Evolutionary conservation across 805 yeast genomes (phyloP), one percentile per base, ranked within the genome.

Genomic region (Kuraishia hungarica): DNA sequence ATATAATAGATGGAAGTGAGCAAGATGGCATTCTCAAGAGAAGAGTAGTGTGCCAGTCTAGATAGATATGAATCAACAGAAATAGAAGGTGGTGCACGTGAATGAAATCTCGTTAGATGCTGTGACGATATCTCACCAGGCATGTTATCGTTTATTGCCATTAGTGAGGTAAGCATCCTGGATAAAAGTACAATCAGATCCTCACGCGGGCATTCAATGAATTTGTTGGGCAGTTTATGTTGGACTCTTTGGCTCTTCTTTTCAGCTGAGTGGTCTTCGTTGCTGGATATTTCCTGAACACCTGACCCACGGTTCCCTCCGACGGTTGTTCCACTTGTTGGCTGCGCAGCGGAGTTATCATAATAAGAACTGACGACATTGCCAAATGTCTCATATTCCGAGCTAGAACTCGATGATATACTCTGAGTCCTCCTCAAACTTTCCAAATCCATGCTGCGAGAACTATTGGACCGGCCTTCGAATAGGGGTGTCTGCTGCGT

Each of bases 11-110:
- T 84, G 15, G 94, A 78, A 1, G 96, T 78, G 52, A 93, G 74
- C 46, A 93, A 72, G 1, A 93, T 87, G 3, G 96, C 87, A 58
- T 87, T 87, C 60, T 91, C 96, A 56, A 94, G 74, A 51, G 89
- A 83, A 56, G 96, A 91, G 69, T 88, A 93, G 62, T 88, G 86
- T 7, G 93, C 79, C 51, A 93, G 73, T 61, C 98, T 78, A 51
- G 84, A 70, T 50, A 92, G 69, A 63, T 93, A 93, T 54, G 87
- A 88, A 60, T 79, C 80, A 17, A 91, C 82, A 5, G 96, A 86
- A 50, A 93, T 93, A 19, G 80, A 80, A 0, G 99, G 98, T 2
- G 97, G 96, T 0, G 93, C 84, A 58, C 97, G 78, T 2, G 97
- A 91, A 68, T 93, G 99, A 68, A 93, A 93, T 60, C 98, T 74